Evolutionary conservation across 2,329 filamentous ascomycete genomes (phyloP), one percentile per base, ranked within the genome.

Genomic region (Aspergillus sp.): DNA sequence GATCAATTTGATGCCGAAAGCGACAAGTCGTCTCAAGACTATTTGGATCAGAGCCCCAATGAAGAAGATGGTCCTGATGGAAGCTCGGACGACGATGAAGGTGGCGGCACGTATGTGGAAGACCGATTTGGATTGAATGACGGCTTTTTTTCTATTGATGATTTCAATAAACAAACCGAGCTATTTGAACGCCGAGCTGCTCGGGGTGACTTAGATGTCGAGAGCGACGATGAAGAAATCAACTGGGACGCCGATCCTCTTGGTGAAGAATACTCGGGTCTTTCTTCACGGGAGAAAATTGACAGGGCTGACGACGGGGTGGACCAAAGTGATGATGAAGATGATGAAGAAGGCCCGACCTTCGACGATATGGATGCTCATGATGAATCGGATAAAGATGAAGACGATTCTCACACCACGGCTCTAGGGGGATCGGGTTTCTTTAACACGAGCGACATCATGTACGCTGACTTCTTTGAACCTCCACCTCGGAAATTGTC

Each of bases 111-210:
- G 39, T 88, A 88, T 58, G 78, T 86, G 8, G 81, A 87, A 65
- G 92, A 98, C 68, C 86, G 87, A 4, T 83, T 95, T 69, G 91
- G 92, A 6, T 84, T 99, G 32, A 98, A 99, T 68, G 95, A 99
- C 70, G 93, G 92, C 5, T 99, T 99, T 78, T 99, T 99, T 78
- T 96, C 91, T 15, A 93, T 99, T 67, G 93, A 98, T 68, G 87
- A 96, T 58, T 99, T 99, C 83, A 99, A 99, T 80, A 91, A 89
- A 71, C 90, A 96, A 71, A 91, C 92, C 2, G 91, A 96, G 68
- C 89, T 89, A 70, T 86, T 97, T 48, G 95, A 99, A 74, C 86
- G 90, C 62, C 89, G 92, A 73, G 93, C 98, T 72, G 84, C 85
- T 26, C 83, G 84, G 62, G 91, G 89, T 26, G 90, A 93, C 64